Evolutionary conservation across 768 basidiomycete genomes (phyloP).

Genomic region (Sutorius australiensis): DNA sequence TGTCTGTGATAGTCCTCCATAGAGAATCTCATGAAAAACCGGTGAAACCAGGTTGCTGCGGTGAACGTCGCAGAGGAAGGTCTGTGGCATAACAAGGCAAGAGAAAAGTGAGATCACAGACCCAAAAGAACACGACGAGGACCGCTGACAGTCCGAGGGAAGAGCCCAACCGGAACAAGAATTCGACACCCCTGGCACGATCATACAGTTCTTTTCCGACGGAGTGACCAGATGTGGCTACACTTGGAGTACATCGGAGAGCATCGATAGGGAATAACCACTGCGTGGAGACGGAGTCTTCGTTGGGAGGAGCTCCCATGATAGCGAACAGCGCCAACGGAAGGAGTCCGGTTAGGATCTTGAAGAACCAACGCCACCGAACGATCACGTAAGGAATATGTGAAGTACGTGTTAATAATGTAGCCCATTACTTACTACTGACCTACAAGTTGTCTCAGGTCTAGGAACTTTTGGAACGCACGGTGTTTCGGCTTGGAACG

Average conservation of each 20-base stretch:
- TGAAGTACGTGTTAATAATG: neutral
- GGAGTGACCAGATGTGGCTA: slow-evolving; percentile 40
- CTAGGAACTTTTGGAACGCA: neutral
- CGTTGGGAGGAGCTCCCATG: slow-evolving; percentile 25
- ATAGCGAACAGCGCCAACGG: slow-evolving; percentile 1
- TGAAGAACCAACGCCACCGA: slow-evolving; percentile 19
- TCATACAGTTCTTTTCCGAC: slow-evolving; percentile 72
- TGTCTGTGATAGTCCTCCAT: slow-evolving; percentile 85
- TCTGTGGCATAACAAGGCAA: slow-evolving; percentile 36
- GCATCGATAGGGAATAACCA: slow-evolving; percentile 70
- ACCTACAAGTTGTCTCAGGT: slow-evolving; percentile 1
- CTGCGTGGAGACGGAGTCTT: slow-evolving; percentile 42
- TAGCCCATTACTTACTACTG: slow-evolving; percentile 17
- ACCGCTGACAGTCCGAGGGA: slow-evolving; percentile 68
- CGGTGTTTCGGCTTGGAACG: neutral
- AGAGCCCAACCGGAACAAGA: slow-evolving; percentile 77
- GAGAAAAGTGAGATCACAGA: slow-evolving; percentile 11
- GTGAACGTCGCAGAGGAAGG: slow-evolving; percentile 81
- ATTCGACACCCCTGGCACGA: slow-evolving; percentile 78
- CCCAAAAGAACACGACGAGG: slow-evolving; percentile 4
- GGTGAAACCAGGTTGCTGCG: slow-evolving; percentile 87
- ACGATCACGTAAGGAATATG: slow-evolving; percentile 25
- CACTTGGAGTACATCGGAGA: slow-evolving; percentile 56
- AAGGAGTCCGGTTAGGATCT: neutral
- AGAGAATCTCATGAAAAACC: slow-evolving; percentile 85